These are phyloP conservation scores for Mimosa bimucronata DNA, from an alignment of 306 rosid genomes.

Conservation along the genomic window DNA sequence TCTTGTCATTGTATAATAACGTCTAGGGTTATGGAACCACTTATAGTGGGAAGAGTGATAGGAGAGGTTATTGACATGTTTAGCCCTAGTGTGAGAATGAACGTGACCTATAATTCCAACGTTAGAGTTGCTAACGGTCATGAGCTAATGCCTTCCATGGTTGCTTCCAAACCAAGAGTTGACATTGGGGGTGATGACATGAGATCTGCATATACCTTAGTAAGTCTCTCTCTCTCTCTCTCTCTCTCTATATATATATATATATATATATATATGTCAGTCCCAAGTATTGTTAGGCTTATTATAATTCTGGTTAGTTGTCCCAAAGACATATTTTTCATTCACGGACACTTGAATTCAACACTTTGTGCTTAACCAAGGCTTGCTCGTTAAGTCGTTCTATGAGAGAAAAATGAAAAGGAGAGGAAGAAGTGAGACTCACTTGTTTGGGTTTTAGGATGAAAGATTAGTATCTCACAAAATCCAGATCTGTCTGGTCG, in stretches of 20 bases:
- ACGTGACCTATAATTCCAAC: constrained; percentile 60
- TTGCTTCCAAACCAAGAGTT: constrained; percentile 68
- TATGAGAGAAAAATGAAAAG: not conserved
- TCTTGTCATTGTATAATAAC: not conserved
- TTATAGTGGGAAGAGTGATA: constrained; percentile 72
- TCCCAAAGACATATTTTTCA: too few relatives aligned
- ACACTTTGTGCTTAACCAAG: too few relatives aligned
- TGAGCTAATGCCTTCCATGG: constrained; percentile 72
- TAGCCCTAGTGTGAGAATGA: constrained; percentile 72
- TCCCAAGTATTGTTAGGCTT: too few relatives aligned
- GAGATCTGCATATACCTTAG: constrained; percentile 83
- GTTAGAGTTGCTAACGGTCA: constrained; percentile 82
- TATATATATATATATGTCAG: too few relatives aligned
- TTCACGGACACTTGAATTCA: too few relatives aligned
- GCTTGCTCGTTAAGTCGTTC: too few relatives aligned
- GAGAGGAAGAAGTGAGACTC: not conserved
- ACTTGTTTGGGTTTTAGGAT: not conserved
- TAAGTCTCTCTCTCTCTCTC: constrained; percentile 30
- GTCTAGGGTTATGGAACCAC: constrained; percentile 67
- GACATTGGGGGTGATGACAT: constrained; percentile 85
- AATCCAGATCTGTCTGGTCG: not conserved
- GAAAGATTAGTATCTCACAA: not conserved
- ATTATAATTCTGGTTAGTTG: too few relatives aligned
- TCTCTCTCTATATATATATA: too few relatives aligned
- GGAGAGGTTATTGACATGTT: constrained; percentile 91